These are phyloP conservation scores for Colletotrichum salicis DNA, from an alignment of 2,329 filamentous ascomycete species.

Conservation along the genomic window DNA sequence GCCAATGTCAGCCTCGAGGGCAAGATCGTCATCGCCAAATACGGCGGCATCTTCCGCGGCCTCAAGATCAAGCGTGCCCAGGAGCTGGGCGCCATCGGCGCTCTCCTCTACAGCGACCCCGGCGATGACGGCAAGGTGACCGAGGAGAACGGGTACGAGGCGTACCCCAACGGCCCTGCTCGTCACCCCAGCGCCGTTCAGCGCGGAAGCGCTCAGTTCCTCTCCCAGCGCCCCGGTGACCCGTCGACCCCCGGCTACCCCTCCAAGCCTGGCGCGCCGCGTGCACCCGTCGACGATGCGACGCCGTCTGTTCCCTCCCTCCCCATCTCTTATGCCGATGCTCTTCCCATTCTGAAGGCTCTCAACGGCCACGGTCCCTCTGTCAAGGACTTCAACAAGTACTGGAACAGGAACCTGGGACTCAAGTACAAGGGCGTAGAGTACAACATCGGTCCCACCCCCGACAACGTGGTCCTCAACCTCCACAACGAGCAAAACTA, in stretches of 20 bases:
- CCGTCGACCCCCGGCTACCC: slow-evolving; percentile 93
- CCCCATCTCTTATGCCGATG: slow-evolving; percentile 89
- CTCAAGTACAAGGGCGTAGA: slow-evolving; percentile 82
- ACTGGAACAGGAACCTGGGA: slow-evolving; percentile 77
- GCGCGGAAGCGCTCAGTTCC: slow-evolving; percentile 84
- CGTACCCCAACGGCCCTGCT: slow-evolving; percentile 88
- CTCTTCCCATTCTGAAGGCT: slow-evolving; percentile 86
- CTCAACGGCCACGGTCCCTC: slow-evolving; percentile 89
- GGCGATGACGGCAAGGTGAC: slow-evolving; percentile 87
- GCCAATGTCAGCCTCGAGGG: slow-evolving; percentile 81
- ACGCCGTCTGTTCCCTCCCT: slow-evolving; percentile 90
- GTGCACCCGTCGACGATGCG: slow-evolving; percentile 73
- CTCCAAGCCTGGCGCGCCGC: slow-evolving; percentile 87
- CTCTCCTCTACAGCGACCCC: slow-evolving; percentile 86
- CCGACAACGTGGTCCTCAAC: slow-evolving; percentile 76
- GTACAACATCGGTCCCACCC: slow-evolving; percentile 87
- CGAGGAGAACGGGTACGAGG: slow-evolving; percentile 80
- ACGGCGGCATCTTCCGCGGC: slow-evolving; percentile 87
- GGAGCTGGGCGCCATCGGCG: slow-evolving; percentile 89
- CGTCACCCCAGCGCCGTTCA: slow-evolving; percentile 90
- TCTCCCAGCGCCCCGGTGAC: slow-evolving; percentile 77
- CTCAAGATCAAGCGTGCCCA: slow-evolving; percentile 93
- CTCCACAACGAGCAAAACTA: slow-evolving; percentile 85
- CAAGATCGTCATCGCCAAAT: slow-evolving; percentile 88
- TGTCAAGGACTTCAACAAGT: slow-evolving; percentile 76